These are phyloP conservation scores for Aegilops speltoides DNA, from an alignment of 176 grass and related monocot genomes.

Conservation along the genomic window DNA sequence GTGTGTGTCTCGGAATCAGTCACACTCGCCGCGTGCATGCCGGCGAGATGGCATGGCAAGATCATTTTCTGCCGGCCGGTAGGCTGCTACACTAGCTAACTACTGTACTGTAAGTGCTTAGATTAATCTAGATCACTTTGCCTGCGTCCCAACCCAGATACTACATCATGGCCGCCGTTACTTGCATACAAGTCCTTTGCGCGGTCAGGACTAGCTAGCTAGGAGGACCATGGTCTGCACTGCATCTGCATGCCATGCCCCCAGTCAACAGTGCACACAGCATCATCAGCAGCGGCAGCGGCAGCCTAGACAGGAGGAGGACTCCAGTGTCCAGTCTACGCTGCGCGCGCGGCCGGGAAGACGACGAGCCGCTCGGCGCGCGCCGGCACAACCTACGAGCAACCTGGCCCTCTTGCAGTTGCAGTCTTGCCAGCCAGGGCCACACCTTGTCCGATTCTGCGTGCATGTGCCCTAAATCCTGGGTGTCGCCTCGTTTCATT, in stretches of 20 bases:
- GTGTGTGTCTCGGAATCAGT: not conserved
- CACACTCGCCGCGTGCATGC: constrained; percentile 2
- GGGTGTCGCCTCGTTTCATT: constrained; percentile 1
- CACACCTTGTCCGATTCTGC: not conserved
- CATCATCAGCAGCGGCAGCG: not conserved
- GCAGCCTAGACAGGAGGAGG: constrained; percentile 20
- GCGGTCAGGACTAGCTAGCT: not conserved
- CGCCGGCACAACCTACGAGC: not conserved
- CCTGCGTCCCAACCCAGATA: not conserved
- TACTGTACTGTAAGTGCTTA: not conserved
- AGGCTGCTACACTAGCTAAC: not conserved
- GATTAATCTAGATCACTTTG: not conserved
- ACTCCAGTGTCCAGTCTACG: not conserved
- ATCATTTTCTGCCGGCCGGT: not conserved
- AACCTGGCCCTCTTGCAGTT: not conserved
- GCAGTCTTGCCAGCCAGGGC: not conserved
- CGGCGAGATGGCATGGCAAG: not conserved
- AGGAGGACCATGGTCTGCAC: not conserved
- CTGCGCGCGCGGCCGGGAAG: not conserved
- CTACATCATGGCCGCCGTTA: not conserved
- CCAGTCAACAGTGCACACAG: constrained; percentile 8
- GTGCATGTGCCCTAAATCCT: not conserved
- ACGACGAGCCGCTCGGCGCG: not conserved
- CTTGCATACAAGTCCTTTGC: not conserved
- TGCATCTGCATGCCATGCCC: not conserved